Evolutionary conservation across 2,329 filamentous ascomycete species (phyloP).

Genomic region (Sordariomycetes sp.): DNA sequence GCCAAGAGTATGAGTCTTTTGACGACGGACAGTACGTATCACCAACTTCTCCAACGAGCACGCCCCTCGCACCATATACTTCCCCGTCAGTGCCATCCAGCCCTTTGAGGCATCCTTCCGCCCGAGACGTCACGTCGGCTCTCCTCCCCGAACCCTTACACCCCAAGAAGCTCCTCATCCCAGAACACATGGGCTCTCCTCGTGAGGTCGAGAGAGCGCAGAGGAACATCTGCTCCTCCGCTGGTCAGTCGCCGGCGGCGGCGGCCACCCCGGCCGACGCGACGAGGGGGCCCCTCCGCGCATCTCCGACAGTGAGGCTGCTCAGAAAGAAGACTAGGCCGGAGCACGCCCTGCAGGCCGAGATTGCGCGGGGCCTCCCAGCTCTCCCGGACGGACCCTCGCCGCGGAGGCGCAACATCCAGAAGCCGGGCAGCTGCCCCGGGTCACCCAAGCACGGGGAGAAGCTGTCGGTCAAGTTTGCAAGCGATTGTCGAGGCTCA

Average conservation of each 20-base stretch:
- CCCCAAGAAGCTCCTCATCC: constrained; percentile 1
- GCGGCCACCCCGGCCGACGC: not conserved
- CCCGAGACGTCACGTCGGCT: not conserved
- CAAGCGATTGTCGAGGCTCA: constrained; percentile 2
- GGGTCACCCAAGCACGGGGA: constrained; percentile 3
- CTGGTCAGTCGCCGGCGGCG: constrained; percentile 1
- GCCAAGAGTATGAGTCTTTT: too few relatives aligned
- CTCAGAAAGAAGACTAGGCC: constrained; percentile 26
- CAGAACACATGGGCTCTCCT: not conserved
- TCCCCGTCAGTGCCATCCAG: constrained; percentile 2
- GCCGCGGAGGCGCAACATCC: constrained; percentile 4
- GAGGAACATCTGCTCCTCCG: not conserved
- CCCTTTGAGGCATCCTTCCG: not conserved
- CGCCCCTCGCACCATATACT: constrained; percentile 3
- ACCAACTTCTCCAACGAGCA: constrained; percentile 6
- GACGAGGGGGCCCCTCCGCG: not conserved
- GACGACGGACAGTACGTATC: constrained; percentile 42
- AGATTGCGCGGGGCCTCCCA: constrained; percentile 26
- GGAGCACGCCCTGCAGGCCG: constrained; percentile 14
- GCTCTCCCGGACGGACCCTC: constrained; percentile 37
- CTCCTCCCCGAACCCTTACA: constrained; percentile 1
- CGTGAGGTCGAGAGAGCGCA: not conserved
- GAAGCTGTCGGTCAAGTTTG: not conserved
- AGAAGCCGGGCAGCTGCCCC: not conserved
- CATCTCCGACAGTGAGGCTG: constrained; percentile 29